These are phyloP conservation scores for Cercospora sp. DNA, from an alignment of 2,329 filamentous ascomycete genomes.

Conservation along the genomic window DNA sequence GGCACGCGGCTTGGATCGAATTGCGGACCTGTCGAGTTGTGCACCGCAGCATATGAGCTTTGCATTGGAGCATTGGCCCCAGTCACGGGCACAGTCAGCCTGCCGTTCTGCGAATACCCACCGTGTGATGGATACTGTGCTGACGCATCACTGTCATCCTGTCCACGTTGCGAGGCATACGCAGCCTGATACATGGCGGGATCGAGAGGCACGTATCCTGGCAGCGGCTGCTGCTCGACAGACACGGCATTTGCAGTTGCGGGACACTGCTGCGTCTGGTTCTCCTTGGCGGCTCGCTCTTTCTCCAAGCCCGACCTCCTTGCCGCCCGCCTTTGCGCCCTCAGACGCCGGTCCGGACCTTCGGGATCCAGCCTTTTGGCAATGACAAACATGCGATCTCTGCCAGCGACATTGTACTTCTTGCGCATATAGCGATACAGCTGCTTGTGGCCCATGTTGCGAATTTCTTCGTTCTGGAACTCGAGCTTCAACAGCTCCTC, in stretches of 20 bases:
- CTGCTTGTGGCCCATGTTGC: slow-evolving; percentile 9
- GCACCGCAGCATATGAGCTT: not conserved
- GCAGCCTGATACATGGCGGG: not conserved
- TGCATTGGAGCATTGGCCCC: not conserved
- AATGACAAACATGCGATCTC: slow-evolving; percentile 12
- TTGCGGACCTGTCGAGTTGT: not conserved
- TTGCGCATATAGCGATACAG: slow-evolving; percentile 13
- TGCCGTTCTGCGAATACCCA: not conserved
- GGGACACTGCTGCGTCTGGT: not conserved
- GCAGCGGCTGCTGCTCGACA: not conserved
- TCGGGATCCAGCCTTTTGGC: slow-evolving; percentile 18
- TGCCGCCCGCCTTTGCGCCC: slow-evolving; percentile 7
- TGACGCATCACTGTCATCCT: not conserved
- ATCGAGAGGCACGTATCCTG: not conserved
- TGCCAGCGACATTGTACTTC: slow-evolving; percentile 16
- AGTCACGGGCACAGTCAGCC: not conserved
- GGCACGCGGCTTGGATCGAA: not conserved
- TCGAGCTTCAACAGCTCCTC: slow-evolving; percentile 14
- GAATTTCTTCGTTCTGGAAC: slow-evolving; percentile 6
- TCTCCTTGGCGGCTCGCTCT: slow-evolving; percentile 10
- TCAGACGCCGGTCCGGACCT: slow-evolving; percentile 12
- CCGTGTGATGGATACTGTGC: not conserved
- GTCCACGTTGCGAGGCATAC: not conserved
- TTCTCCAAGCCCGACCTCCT: slow-evolving; percentile 14
- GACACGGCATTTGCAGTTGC: not conserved